These are phyloP conservation scores for Cyclotella cryptica DNA, from an alignment of 108 stramenopile species.

Conservation along the genomic window DNA sequence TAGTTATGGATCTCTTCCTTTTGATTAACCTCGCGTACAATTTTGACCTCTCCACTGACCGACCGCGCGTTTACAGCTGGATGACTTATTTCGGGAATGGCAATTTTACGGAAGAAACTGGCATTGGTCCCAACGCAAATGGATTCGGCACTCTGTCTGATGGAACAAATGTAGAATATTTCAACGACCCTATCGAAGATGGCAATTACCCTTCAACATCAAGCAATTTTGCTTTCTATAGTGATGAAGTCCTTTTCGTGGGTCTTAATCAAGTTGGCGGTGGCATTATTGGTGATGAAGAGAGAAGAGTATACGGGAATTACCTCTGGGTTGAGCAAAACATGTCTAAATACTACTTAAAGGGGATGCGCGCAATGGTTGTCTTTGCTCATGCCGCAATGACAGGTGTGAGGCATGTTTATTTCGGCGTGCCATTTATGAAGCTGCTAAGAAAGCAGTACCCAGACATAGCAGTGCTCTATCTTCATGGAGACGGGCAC, in stretches of 20 bases:
- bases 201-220: constrained; percentile 8
- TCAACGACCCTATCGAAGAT: not conserved
- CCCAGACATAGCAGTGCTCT: no score
- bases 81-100: constrained; percentile 50
- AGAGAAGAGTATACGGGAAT: constrained; percentile 20
- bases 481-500: no score
- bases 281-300: constrained; percentile 25
- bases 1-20: no score
- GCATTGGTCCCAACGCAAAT: constrained; percentile 20
- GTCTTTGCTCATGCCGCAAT: constrained; percentile 37
- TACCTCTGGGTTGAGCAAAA: constrained; percentile 34
- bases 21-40: no score
- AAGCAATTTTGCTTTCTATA: constrained; percentile 40
- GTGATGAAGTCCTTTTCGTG: constrained; percentile 18
- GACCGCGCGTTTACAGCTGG: constrained; percentile 8
- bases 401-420: not conserved
- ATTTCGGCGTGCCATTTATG: constrained; percentile 35
- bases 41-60: not conserved
- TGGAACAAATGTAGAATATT: constrained; percentile 17
- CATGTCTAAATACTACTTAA: constrained; percentile 15
- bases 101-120: not conserved
- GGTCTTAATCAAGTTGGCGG: constrained; percentile 43
- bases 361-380: constrained; percentile 37
- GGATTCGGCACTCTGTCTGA: constrained; percentile 37
- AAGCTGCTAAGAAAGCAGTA: no score